A percentile compares a stretch with the other conserved stretches of the same genome.
Conservation (phyloP, 2,329 filamentous ascomycete genomes). For the Ilyonectria sp. region DNA sequence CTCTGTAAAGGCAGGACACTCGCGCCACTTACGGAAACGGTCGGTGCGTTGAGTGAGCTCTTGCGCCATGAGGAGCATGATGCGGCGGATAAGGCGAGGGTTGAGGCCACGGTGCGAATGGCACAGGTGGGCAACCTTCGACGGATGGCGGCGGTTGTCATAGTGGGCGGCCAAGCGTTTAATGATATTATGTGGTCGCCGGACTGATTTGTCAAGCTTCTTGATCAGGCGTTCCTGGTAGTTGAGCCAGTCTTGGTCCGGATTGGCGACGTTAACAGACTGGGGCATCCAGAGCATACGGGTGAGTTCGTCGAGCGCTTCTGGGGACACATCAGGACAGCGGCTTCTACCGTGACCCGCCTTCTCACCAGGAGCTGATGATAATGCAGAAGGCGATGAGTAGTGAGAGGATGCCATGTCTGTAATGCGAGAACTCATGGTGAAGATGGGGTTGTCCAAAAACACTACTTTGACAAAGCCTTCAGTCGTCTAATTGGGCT, state of each 20-base stretch:
- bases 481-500: not conserved
- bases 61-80: slow-evolving; percentile 59
- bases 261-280: slow-evolving; percentile 37
- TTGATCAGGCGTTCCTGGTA: slow-evolving; percentile 50
- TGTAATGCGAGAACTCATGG: not conserved
- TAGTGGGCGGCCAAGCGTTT: slow-evolving; percentile 53
- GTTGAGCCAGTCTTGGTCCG: slow-evolving; percentile 55
- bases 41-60: slow-evolving; percentile 58
- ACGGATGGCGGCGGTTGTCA: slow-evolving; percentile 39
- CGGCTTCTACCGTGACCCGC: not conserved
- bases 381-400: not conserved
- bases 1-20: slow-evolving; percentile 23
- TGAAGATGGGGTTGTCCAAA: not conserved
- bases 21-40: slow-evolving; percentile 47
- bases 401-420: not conserved
- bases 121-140: slow-evolving; percentile 57
- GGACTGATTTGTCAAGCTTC: slow-evolving; percentile 44
- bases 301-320: slow-evolving; percentile 52
- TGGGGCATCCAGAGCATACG: slow-evolving; percentile 55
- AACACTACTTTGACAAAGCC: not conserved
- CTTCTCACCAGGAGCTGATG: too few relatives aligned
- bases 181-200: slow-evolving; percentile 49
- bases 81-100: slow-evolving; percentile 58
- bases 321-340: slow-evolving; percentile 39
- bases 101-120: slow-evolving; percentile 58